Conservation (phyloP, 2,329 filamentous ascomycete species). For the Ciborinia camelliae region DNA sequence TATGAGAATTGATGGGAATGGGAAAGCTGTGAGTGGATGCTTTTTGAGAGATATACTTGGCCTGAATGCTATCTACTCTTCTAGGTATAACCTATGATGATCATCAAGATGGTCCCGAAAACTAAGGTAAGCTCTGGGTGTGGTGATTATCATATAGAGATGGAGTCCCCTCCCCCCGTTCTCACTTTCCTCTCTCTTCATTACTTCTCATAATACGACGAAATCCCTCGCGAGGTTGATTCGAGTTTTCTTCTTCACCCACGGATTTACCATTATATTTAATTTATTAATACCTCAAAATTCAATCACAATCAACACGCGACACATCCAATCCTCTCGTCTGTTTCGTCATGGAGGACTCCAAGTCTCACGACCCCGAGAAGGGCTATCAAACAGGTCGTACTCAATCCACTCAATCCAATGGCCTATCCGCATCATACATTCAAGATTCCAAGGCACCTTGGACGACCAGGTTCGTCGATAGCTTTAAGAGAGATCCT, state of each 20-base stretch:
- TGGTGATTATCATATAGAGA: neutral
- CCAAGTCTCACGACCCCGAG: constrained; percentile 7
- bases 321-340: neutral
- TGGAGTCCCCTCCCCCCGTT: neutral
- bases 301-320: neutral
- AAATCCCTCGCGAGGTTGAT: neutral
- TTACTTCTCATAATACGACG: neutral
- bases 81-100: constrained; percentile 4
- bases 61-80: neutral
- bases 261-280: neutral
- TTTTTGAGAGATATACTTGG: neutral
- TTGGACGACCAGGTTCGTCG: constrained; percentile 30
- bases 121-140: neutral
- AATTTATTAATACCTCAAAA: neutral
- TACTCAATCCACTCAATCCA: too few species aligned
- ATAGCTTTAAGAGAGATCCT: constrained; percentile 35
- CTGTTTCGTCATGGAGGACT: neutral
- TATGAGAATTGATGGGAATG: neutral
- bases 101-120: neutral
- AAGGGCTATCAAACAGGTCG: neutral
- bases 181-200: neutral
- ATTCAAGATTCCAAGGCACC: constrained; percentile 19
- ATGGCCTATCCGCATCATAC: neutral
- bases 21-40: constrained; percentile 4
- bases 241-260: neutral